These are phyloP conservation scores for Chaetomium globosum DNA, from an alignment of 2,329 filamentous ascomycete genomes.

Conservation along the genomic window DNA sequence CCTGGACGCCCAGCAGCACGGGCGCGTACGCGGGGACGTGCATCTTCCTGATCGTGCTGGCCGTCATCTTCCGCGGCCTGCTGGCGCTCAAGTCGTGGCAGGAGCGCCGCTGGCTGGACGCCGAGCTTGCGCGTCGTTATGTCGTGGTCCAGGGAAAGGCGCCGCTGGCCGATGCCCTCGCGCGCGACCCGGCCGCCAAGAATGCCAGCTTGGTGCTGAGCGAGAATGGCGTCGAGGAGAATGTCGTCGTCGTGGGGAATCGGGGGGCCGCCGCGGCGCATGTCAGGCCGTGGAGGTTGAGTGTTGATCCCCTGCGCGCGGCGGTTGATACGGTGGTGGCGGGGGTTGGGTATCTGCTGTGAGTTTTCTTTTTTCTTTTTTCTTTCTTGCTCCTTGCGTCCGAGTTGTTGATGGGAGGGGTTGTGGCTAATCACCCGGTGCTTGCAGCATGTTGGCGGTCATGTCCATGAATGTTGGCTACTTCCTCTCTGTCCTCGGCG, in stretches of 20 bases:
- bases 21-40: constrained; percentile 85
- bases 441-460: constrained; percentile 83
- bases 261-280: constrained; percentile 38
- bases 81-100: constrained; percentile 70
- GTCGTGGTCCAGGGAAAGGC: constrained; percentile 69
- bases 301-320: constrained; percentile 75
- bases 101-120: constrained; percentile 67
- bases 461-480: constrained; percentile 85
- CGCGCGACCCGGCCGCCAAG: constrained; percentile 64
- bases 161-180: constrained; percentile 60
- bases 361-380: constrained; percentile 49
- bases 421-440: constrained; percentile 15
- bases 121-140: constrained; percentile 74
- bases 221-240: constrained; percentile 78
- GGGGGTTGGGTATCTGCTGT: constrained; percentile 86
- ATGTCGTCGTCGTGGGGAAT: constrained; percentile 71
- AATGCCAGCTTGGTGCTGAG: constrained; percentile 61
- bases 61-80: constrained; percentile 68
- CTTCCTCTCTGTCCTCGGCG: constrained; percentile 72
- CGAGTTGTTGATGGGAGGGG: background rate
- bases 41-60: constrained; percentile 83
- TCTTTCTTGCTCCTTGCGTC: too few species aligned
- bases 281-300: constrained; percentile 75
- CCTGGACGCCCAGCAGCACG: constrained; percentile 72
- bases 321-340: constrained; percentile 69